Evolutionary conservation across 805 yeast species (phyloP), one percentile per base, ranked within the genome.

Genomic region (Kuraishia capsulata): DNA sequence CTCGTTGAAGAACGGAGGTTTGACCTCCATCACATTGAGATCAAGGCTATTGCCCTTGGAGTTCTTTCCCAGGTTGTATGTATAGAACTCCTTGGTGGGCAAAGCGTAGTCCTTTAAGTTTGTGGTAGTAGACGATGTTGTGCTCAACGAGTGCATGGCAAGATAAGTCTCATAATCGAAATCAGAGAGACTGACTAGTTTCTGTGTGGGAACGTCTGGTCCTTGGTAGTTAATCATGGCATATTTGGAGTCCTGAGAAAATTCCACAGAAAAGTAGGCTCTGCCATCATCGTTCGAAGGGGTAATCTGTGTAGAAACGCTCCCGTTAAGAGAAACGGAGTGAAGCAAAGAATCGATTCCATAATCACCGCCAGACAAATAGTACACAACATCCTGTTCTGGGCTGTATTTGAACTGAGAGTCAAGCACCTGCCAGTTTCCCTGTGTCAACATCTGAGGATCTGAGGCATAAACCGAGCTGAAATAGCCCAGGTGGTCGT

Each of bases 401-500:
- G 56, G 49, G 42, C 78, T 77, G 49, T 64, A 78, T 0, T 65
- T 68, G 1, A 71, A 49, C 1, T 57, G 43, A 6, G 69, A 71
- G 5, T 71, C 67, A 20, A 73, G 67, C 26, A 73, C 67, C 48
- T 75, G 80, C 71, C 71, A 73, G 2, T 62, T 50, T 13, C 79
- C 80, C 2, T 43, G 36, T 0, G 78, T 67, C 6, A 75, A 39
- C 21, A 54, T 29, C 35, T 67, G 44, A 1, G 77, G 77, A 3
- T 55, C 50, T 0, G 59, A 48, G 25, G 69, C 52, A 4, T 58
- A 51, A 1, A 71, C 65, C 2, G 71, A 62, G 14, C 69, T 59
- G 47, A 75, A 82, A 51, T 72, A 76, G 2, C 77, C 85, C 35
- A 84, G 56, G 52, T 83, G 92, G 43, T 71, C 74, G 53, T 57